phyloP scores from a whole-genome alignment of 768 basidiomycete genomes.

The Amanita muscaria region DNA sequence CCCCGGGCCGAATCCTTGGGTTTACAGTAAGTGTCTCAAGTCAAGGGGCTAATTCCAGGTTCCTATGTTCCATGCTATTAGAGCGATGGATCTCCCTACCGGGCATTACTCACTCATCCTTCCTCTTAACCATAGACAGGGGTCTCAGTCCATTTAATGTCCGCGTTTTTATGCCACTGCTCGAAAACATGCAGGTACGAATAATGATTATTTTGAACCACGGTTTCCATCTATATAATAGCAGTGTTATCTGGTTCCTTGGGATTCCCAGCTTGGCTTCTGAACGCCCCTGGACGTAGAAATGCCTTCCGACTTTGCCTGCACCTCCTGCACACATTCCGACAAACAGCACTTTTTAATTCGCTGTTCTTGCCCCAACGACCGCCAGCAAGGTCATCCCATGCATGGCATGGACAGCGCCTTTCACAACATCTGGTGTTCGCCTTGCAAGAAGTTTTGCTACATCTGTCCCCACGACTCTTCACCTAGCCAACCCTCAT shows the following conservation, averaged over 20 bases:
- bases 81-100: conserved; percentile 5
- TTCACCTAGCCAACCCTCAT: too few species aligned
- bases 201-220: background rate
- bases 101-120: background rate
- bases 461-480: conserved; percentile 19
- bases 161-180: conserved; percentile 4
- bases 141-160: conserved; percentile 6
- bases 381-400: conserved; percentile 19
- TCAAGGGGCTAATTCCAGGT: conserved; percentile 1
- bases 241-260: background rate
- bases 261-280: background rate
- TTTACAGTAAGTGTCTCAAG: background rate
- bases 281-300: background rate
- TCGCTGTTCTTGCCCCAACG: conserved; percentile 28
- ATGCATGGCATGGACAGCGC: conserved; percentile 24
- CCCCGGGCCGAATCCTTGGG: conserved; percentile 4
- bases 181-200: conserved; percentile 6
- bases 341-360: conserved; percentile 20
- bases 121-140: conserved; percentile 2
- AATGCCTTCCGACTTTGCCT: background rate
- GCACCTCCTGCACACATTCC: conserved; percentile 16
- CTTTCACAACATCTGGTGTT: conserved; percentile 26
- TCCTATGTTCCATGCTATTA: background rate
- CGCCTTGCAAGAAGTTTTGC: conserved; percentile 22
- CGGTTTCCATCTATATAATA: background rate